Conservation (phyloP, 148 eudicot species). For the Heliamphora exappendiculata region DNA sequence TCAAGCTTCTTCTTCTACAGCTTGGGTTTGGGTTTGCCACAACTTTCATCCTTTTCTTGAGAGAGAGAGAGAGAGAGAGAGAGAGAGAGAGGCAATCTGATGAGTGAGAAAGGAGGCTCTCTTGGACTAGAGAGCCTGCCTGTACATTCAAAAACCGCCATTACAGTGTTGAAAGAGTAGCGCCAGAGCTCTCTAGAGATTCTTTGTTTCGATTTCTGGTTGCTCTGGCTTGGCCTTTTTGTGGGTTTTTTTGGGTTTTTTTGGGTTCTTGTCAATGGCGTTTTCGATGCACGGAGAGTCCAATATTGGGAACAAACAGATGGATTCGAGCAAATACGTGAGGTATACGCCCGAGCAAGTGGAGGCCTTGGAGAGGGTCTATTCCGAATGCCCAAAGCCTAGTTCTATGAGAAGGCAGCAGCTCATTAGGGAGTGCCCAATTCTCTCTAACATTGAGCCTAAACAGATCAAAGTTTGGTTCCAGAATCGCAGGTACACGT, state of each 20-base stretch:
- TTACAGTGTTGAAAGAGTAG: too few relatives aligned
- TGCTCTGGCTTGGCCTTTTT: too few relatives aligned
- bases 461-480: conserved; percentile 55
- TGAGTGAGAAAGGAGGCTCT: conserved; percentile 46
- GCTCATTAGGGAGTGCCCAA: conserved; percentile 41
- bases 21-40: neutral
- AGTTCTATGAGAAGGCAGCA: conserved; percentile 39
- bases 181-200: neutral
- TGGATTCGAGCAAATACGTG: conserved; percentile 41
- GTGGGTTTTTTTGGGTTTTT: neutral
- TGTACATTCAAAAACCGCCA: conserved; percentile 11
- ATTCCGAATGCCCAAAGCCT: conserved; percentile 40
- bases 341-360: conserved; percentile 48
- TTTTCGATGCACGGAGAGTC: conserved; percentile 27
- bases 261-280: conserved; percentile 19
- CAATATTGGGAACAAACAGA: conserved; percentile 12
- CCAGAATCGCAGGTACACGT: conserved; percentile 46
- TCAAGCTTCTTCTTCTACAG: neutral
- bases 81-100: too few relatives aligned
- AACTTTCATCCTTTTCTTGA: neutral
- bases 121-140: conserved; percentile 37
- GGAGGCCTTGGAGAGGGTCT: conserved; percentile 43
- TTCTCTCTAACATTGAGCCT: conserved; percentile 42
- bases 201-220: neutral
- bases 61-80: neutral